Evolutionary conservation across 1,284 basidiomycete genomes (phyloP), one percentile per base, ranked within the genome.

Genomic region (Phaffia rhodozyma): DNA sequence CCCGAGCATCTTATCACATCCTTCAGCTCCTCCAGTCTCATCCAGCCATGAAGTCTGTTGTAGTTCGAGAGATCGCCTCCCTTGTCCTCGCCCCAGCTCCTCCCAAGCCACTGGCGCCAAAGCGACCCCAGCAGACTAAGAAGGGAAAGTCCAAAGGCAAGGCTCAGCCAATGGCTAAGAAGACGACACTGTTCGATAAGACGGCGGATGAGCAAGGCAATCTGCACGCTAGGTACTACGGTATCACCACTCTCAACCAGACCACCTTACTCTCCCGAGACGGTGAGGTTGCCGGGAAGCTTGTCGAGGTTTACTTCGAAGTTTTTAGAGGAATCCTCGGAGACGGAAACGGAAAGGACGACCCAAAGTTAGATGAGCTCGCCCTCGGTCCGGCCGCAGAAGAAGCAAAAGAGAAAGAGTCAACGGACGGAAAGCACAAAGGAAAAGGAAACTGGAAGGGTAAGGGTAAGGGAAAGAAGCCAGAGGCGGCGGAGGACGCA

Each of bases 271-370:
- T 85, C 0, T 79, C 82, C 6, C 78, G 78, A 56, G 90, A 93
- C 70, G 80, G 83, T 13, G 82, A 83, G 0, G 87, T 93, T 7
- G 89, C 92, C n/a, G 79, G 86, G 58, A 82, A 84, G 66, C 79
- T 98, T 60, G 85, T 98, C 43, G 85, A 91, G 66, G 81, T 94
- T 13, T 98, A 98, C 77, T 99, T 98, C 72, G 87, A 93, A 77
- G 82, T 98, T 70, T 99, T 99, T 78, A 81, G 87, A 69, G 91
- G 91, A 71, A 78, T 94, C 16, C 80, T 96, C 1, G 86, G 88
- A 0, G 81, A 84, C 25, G 70, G 71, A 52, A 69, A 52, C 27
- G 67, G 68, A 52, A 71, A 74, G 54, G 70, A 74, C 49, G 71
- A 73, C 60, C 78, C 75, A 61, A 75, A 77, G 16, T 77, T 72